Conservation (phyloP, 148 eudicot genomes). For the Polygonum aviculare region DNA sequence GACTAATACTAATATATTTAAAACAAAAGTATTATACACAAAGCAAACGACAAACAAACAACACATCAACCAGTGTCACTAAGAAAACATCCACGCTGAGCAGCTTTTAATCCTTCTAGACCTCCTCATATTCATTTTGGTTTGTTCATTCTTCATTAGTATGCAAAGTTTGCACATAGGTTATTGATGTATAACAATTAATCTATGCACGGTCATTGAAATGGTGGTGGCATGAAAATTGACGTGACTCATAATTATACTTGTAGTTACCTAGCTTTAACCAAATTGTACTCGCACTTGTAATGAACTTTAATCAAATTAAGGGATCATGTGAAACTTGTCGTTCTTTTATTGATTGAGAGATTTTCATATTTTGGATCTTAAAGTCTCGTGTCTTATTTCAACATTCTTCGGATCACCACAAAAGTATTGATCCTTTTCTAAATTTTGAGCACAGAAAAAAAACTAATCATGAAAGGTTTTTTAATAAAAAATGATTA, state of each 20-base stretch:
- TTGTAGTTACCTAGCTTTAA: constrained; percentile 46
- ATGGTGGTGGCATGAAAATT: constrained; percentile 87
- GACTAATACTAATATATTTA: not conserved
- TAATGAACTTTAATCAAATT: too few species aligned
- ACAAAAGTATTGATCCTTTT: not conserved
- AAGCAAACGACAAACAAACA: not conserved
- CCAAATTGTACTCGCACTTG: too few species aligned
- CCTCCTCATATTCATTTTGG: constrained; percentile 45
- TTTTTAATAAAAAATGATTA: not conserved
- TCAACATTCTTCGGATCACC: constrained; percentile 9
- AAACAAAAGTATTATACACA: not conserved
- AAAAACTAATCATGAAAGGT: not conserved
- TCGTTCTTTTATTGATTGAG: not conserved
- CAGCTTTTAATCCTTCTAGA: constrained; percentile 21
- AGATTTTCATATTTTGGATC: not conserved
- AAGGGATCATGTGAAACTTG: not conserved
- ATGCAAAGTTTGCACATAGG: constrained; percentile 94
- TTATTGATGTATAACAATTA: constrained; percentile 84
- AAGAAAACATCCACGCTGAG: not conserved
- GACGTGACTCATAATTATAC: constrained; percentile 67
- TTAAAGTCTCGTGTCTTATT: too few species aligned
- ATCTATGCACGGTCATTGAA: constrained; percentile 83
- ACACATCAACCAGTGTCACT: not conserved
- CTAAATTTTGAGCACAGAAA: not conserved
- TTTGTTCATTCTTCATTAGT: constrained; percentile 49